A percentile compares a stretch with the other conserved stretches of the same genome.
These are phyloP conservation scores for Calonectria crousiana DNA, from an alignment of 2,329 filamentous ascomycete species.

Conservation along the genomic window DNA sequence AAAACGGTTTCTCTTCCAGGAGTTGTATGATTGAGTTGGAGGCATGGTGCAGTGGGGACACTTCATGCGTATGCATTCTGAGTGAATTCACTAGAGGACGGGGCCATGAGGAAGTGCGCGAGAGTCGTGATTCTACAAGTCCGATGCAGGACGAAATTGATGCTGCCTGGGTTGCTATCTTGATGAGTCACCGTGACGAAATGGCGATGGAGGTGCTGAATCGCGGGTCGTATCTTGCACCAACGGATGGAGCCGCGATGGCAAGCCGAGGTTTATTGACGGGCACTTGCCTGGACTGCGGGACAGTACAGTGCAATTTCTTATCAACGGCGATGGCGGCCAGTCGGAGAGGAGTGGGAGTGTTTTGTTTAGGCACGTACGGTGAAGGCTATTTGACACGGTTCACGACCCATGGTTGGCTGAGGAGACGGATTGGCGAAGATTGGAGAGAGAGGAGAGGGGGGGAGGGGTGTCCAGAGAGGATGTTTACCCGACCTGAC, in stretches of 20 bases:
- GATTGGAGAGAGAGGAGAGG: neutral
- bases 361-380: neutral
- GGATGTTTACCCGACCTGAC: neutral
- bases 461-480: neutral
- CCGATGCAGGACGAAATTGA: neutral
- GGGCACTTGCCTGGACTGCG: neutral
- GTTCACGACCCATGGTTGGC: conserved; percentile 1
- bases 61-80: no score
- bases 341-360: neutral
- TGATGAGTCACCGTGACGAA: conserved; percentile 2
- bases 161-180: neutral
- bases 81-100: neutral
- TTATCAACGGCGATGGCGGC: neutral
- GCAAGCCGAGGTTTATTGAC: neutral
- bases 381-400: neutral
- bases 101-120: neutral
- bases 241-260: conserved; percentile 5
- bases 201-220: neutral
- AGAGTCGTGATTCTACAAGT: neutral
- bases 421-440: neutral
- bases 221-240: conserved; percentile 10
- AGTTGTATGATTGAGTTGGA: neutral
- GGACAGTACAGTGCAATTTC: neutral
- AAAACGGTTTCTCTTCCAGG: neutral
- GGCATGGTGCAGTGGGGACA: neutral